Evolutionary conservation across 345 rosid species (phyloP).

Genomic region (Eucalyptus tenuipes): DNA sequence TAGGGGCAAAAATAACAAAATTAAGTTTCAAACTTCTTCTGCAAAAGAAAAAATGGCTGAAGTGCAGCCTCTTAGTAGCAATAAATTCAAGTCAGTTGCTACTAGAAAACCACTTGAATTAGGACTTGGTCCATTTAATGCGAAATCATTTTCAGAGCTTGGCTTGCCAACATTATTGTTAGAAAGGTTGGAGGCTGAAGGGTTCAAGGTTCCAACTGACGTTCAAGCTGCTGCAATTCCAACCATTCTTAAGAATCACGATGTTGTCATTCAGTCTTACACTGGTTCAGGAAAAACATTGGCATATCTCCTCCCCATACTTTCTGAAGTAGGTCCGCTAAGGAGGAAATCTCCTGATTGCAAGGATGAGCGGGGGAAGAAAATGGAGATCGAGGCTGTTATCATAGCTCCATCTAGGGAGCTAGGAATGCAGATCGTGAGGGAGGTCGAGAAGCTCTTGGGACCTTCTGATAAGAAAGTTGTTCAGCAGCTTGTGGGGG

Average conservation of each 20-base stretch:
- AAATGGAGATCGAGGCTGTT: slow-evolving; percentile 65
- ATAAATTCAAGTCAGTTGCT: slow-evolving; percentile 14
- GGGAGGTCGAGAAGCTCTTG: slow-evolving; percentile 78
- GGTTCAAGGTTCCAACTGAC: slow-evolving; percentile 70
- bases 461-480: slow-evolving; percentile 66
- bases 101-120: slow-evolving; percentile 28
- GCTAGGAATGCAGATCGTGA: slow-evolving; percentile 90
- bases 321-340: slow-evolving; percentile 68
- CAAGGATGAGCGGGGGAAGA: slow-evolving; percentile 23
- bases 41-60: neutral
- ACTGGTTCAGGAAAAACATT: slow-evolving; percentile 92
- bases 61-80: slow-evolving; percentile 3
- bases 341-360: slow-evolving; percentile 19
- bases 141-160: slow-evolving; percentile 78
- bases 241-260: slow-evolving; percentile 55
- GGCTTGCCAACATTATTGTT: slow-evolving; percentile 59
- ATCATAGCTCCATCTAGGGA: slow-evolving; percentile 95
- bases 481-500: slow-evolving; percentile 96
- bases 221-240: slow-evolving; percentile 83
- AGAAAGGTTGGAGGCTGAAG: slow-evolving; percentile 58
- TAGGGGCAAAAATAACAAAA: slow-evolving; percentile 8
- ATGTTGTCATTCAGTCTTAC: slow-evolving; percentile 83
- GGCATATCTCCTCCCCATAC: slow-evolving; percentile 84
- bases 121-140: slow-evolving; percentile 54
- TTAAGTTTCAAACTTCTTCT: neutral